Evolutionary conservation across 768 basidiomycete species (phyloP).

Genomic region (Zangia roseola): DNA sequence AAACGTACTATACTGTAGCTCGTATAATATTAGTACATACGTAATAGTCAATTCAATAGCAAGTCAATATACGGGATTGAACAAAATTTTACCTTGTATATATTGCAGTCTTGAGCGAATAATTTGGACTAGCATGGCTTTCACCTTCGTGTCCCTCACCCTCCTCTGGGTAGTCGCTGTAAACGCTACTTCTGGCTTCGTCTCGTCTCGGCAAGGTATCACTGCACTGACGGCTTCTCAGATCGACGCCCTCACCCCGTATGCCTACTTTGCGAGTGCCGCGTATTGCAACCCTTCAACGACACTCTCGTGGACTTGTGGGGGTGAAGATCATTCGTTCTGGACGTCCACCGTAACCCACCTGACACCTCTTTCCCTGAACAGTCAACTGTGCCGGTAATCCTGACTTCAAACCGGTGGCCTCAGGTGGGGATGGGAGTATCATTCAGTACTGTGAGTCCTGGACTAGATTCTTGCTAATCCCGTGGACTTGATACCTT

Average conservation of each 20-base stretch:
- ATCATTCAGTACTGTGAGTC: slow-evolving; percentile 41
- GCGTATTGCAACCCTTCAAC: slow-evolving; percentile 43
- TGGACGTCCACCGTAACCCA: too few species aligned
- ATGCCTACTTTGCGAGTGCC: slow-evolving; percentile 47
- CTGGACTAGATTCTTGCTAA: too few species aligned
- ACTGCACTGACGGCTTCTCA: slow-evolving; percentile 38
- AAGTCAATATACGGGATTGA: too few species aligned
- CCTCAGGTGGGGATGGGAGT: slow-evolving; percentile 45
- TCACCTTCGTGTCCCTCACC: background rate
- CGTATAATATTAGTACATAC: too few species aligned
- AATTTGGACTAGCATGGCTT: slow-evolving; percentile 28
- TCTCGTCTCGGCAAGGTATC: slow-evolving; percentile 36
- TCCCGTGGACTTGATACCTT: background rate
- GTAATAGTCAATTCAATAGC: too few species aligned
- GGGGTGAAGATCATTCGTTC: slow-evolving; percentile 39
- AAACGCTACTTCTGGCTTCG: slow-evolving; percentile 19
- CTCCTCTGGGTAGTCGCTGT: slow-evolving; percentile 8
- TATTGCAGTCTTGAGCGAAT: too few species aligned
- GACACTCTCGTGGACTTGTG: slow-evolving; percentile 50
- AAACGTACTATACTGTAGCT: too few species aligned
- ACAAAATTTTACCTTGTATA: too few species aligned
- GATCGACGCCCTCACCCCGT: slow-evolving; percentile 43
- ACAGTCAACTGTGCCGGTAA: slow-evolving; percentile 43
- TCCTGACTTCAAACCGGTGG: slow-evolving; percentile 41
- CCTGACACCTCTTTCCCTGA: slow-evolving; percentile 3